Base-by-base conservation (phyloP, 176 grass and related monocot genomes). In the Dendrocalamus sinicus region DNA sequence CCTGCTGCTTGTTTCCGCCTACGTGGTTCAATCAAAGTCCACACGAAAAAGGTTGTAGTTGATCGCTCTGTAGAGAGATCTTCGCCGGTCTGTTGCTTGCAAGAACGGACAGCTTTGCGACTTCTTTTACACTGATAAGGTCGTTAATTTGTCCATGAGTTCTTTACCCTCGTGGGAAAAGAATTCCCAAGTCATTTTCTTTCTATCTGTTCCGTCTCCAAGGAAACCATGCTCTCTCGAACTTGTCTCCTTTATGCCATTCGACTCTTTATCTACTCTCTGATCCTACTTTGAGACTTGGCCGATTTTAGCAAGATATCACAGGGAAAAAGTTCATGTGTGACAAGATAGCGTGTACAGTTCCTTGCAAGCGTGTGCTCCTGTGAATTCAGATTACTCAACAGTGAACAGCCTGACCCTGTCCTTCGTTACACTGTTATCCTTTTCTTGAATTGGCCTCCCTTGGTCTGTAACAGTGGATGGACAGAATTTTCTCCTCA, bases 401-500 rank as follows among this genome's bases (percentile, higher is more conserved):
- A 55, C 13, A 53, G 39, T 17, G 19, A 39, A 54, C 7, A 8
- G 7, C 8, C 16, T 23, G 51, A 68, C 40, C 11, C 13, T 30
- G 28, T 64, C 35, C 16, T 8, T 43, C 47, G 20, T 30, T 11
- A 76, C 32, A 23, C 24, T 45, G 4, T 23, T 44, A 35, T 90
- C 78, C 8, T 12, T 82, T 65, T 86, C 88, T 44, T 28, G 48
- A 44, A 61, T 53, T 22, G 53, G 8, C 63, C 71, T 85, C 14
- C 30, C 12, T 52, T 63, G 23, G 63, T 48, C 71, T 55, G 40
- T 23, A 45, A 37, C 75, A 8, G 50, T 4, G 4, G 14, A 39
- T 28, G 68, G 76, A 30, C 76, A 28, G 1, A 22, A 40, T 89
- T 89, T 89, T 78, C 53, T 73, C 51, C 67, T 23, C 35, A 37